Conservation (phyloP, 495 filamentous ascomycete species). For the Amphirosellinia nigrospora region DNA sequence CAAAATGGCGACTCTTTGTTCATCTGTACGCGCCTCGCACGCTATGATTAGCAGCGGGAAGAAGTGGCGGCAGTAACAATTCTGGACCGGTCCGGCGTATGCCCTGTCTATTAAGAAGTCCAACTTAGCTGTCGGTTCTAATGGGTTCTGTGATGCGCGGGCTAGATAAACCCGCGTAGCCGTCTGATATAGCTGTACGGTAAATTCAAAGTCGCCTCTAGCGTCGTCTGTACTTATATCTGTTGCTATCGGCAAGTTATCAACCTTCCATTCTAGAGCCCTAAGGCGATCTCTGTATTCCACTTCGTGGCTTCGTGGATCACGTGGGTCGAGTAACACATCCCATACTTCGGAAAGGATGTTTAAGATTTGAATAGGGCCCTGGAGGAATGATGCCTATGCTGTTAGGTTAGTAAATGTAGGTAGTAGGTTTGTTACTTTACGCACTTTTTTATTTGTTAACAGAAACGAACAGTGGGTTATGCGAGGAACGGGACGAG, state of each 20-base stretch:
- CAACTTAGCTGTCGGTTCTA: conserved; percentile 20
- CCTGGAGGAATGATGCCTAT: neutral
- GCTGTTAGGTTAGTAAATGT: neutral
- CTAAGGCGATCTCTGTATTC: conserved; percentile 31
- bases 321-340: conserved; percentile 25
- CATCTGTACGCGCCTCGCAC: conserved; percentile 36
- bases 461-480: neutral
- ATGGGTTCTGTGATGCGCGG: conserved; percentile 31
- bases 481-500: neutral
- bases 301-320: conserved; percentile 24
- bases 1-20: conserved; percentile 30
- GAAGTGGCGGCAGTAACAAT: conserved; percentile 18
- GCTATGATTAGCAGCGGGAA: conserved; percentile 35
- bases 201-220: conserved; percentile 17
- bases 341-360: conserved; percentile 34
- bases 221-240: neutral
- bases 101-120: conserved; percentile 25
- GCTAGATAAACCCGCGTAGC: conserved; percentile 32
- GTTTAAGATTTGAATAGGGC: conserved; percentile 29
- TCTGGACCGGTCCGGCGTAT: conserved; percentile 2
- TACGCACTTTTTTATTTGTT: neutral
- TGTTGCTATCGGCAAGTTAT: conserved; percentile 2
- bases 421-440: neutral
- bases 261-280: conserved; percentile 31
- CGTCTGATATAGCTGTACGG: conserved; percentile 29